Base-by-base conservation (phyloP, 78 protist genomes). In the Dictyostelium intermedium region DNA sequence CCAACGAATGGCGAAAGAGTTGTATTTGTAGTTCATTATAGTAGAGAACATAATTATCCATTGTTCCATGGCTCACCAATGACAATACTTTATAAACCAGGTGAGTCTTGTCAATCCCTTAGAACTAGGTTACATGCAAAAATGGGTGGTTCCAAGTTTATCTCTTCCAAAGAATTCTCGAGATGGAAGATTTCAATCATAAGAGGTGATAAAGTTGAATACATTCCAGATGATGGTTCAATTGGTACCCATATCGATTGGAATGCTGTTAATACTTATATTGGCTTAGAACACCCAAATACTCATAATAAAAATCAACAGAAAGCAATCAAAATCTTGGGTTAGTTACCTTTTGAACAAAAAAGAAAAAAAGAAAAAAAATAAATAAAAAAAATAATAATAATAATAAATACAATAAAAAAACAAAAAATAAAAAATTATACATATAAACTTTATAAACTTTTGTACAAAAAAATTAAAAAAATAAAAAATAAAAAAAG, bases 101-200 rank as follows among this genome's bases (percentile, higher is more conserved):
- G 30, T 18, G 94, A 89, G 32, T n/a, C 61, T 13, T 30, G 27
- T 27, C 30, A 43, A 69, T 27, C 45, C 0, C 18, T 89, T 1
- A 72, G 87, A 18, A 0, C 82, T 11, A 78, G 94, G 69, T 79
- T 89, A 14, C 34, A 32, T 27, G 47, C 78, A 10, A 60, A 81
- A 35, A 16, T 89, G 34, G 70, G 78, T 39, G 32, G 66, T 9
- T 23, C 30, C 1, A 45, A 78, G 7, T 23, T 20, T 0, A 34
- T 87, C 9, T 41, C 72, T 3, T n/a, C 66, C 5, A 80, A 78
- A 63, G 94, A 89, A 37, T 89, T 89, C 73, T 73, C 85, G n/a
- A 23, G 94, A 47, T 89, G 94, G 94, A 89, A 80, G 73, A 18
- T 80, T 8, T 72, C 94, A 78, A 69, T 89, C 53, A 89, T 89